Evolutionary conservation across 352 stramenopile species (phyloP).

Genomic region (Phytophthora sp.): DNA sequence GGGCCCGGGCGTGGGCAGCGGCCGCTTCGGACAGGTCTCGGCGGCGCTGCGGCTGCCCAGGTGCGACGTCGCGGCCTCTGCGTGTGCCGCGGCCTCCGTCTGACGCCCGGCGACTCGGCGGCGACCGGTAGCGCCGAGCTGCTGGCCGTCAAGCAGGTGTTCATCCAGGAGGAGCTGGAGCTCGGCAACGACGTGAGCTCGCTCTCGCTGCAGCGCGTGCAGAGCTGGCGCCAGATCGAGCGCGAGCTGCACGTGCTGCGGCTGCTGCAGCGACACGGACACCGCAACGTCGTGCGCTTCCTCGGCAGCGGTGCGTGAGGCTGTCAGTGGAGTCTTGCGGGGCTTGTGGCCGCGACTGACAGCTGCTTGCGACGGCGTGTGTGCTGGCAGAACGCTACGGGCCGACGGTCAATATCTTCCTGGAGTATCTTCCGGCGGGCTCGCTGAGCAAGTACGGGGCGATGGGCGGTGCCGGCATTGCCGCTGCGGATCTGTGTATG

Average conservation of each 20-base stretch:
- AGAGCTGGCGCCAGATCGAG: conserved; percentile 62
- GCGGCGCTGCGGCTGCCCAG: conserved; percentile 69
- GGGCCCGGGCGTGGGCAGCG: conserved; percentile 65
- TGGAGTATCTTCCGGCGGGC: conserved; percentile 87
- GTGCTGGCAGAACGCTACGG: conserved; percentile 51
- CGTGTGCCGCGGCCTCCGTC: neutral
- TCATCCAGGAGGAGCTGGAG: conserved; percentile 74
- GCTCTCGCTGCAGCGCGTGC: conserved; percentile 59
- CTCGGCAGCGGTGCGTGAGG: conserved; percentile 51
- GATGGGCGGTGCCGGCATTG: too few species aligned
- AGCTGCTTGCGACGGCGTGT: neutral
- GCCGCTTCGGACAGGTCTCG: conserved; percentile 77
- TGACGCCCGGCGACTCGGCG: neutral
- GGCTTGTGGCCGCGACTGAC: neutral
- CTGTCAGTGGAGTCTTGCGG: neutral
- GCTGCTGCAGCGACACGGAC: conserved; percentile 36
- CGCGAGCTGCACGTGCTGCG: conserved; percentile 57
- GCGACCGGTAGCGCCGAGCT: conserved; percentile 65
- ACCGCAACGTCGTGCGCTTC: conserved; percentile 71
- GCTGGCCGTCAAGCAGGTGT: conserved; percentile 90
- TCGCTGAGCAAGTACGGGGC: conserved; percentile 66
- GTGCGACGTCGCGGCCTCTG: conserved; percentile 23
- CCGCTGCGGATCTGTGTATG: too few species aligned
- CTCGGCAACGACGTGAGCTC: conserved; percentile 74
- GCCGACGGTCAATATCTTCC: conserved; percentile 74